Conservation (phyloP, 1,284 basidiomycete species). For the Heliocybe sulcata region DNA sequence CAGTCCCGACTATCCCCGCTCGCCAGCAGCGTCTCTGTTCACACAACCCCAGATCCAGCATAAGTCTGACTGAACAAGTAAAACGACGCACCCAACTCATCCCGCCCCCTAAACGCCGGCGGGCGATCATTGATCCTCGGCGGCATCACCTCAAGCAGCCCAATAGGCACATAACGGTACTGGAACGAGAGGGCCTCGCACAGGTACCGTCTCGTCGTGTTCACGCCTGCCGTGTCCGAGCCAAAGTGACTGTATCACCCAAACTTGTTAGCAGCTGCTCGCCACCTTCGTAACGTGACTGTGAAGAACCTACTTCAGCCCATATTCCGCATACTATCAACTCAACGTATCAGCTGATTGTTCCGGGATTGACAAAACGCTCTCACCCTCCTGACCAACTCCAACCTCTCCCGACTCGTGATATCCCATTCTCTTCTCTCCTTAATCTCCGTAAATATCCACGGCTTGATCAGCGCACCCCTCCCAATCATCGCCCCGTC, state of each 20-base stretch:
- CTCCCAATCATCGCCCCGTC: slow-evolving; percentile 95
- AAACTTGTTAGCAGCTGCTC: too few species aligned
- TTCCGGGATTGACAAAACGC: neutral
- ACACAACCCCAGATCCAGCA: neutral
- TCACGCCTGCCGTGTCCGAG: slow-evolving; percentile 87
- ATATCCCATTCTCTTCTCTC: slow-evolving; percentile 95
- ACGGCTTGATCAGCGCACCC: slow-evolving; percentile 93
- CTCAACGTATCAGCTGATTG: neutral
- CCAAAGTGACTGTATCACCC: slow-evolving; percentile 87
- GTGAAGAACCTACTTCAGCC: slow-evolving; percentile 42
- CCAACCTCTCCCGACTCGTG: slow-evolving; percentile 83
- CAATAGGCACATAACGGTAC: slow-evolving; percentile 91
- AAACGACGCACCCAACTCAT: slow-evolving; percentile 67
- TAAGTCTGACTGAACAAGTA: neutral
- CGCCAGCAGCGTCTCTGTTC: slow-evolving; percentile 82
- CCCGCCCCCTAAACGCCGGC: slow-evolving; percentile 78
- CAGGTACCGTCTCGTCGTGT: slow-evolving; percentile 89
- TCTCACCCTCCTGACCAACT: slow-evolving; percentile 72
- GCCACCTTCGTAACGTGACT: neutral
- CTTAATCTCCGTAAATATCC: slow-evolving; percentile 96
- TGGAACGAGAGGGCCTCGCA: slow-evolving; percentile 95
- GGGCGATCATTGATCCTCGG: slow-evolving; percentile 86
- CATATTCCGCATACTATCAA: slow-evolving; percentile 75
- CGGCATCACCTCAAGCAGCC: slow-evolving; percentile 84
- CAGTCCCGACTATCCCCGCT: slow-evolving; percentile 84